Base-by-base conservation (phyloP, 257 asterid species). In the Solanum neorickii region DNA sequence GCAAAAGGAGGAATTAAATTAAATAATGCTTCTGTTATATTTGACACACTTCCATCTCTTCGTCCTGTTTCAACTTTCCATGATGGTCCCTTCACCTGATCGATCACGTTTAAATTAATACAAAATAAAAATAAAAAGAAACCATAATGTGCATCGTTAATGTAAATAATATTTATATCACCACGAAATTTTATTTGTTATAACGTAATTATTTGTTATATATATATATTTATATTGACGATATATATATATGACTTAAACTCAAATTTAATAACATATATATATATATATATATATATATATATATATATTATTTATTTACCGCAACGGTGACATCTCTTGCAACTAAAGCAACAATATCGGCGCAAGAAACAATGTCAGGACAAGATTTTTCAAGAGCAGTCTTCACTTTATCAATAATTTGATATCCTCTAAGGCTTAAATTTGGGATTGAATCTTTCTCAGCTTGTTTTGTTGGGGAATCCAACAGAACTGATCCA, bases 51-150 rank as follows among this genome's bases (percentile, higher is more conserved):
- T 87, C 93, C 93, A 86, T 92, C 94, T 82, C 89, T 90, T 89
- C 94, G 70, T 35, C 94, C 94, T 1, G 91, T 88, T 88, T 90
- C 92, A 5, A 91, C 94, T 35, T 87, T 91, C 94, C 94, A 92
- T 2, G 35, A 85, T 7, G 91, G 92, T 9, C 93, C 94, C n/a
- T 76, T 41, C 4, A 91, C 25, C 94, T 91, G 91, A 27, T 91
- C 39, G 90, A 31, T 69, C 23, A 86, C 47, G 33, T 5, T 31
- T 35, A 31, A 2, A 42, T 47, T 1, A 59, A 49, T 27, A 65
- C 41, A 11, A 59, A 59, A 33, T 33, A 33, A 33, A 33, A 33
- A 33, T 4, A 33, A 59, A 20, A 59, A 59, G 25, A 59, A 12
- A 59, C 12, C 27, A 59, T 59, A 59, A 59, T 59, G 10, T 59